Base-by-base conservation (phyloP, 2,329 filamentous ascomycete species). In the Diaporthe amygdali region DNA sequence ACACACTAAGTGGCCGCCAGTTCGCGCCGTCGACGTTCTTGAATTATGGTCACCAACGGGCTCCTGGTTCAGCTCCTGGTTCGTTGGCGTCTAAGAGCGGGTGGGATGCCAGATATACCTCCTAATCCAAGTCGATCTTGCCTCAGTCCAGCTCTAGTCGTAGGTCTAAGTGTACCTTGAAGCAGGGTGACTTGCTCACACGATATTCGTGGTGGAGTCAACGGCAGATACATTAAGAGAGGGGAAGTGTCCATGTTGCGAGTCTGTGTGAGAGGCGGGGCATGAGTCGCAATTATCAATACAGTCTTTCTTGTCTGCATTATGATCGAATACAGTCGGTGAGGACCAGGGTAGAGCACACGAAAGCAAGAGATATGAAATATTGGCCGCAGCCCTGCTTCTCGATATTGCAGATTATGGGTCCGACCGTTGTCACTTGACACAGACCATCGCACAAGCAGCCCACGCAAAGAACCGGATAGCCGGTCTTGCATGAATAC, bases 351-450 rank as follows among this genome's bases (percentile, higher is more conserved):
- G 66, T 55, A 59, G 34, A 64, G 44, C 34, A 64, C 59, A 51
- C 32, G 30, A 59, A 68, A 68, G 39, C 66, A 59, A 59, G 52
- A 49, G 41, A 68, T 44, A 68, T 68, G 66, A 68, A 68, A 68
- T 68, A 68, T 68, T 59, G 66, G 66, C 66, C 37, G 27, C 39
- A 56, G 41, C 25, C 66, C 55, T 56, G 52, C 41, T 27, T 44
- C 17, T 59, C 39, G 52, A 56, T 49, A 64, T 64, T 64, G 59
- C 44, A 64, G 41, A 64, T 64, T 64, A 49, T 37, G 44, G 32
- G 44, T 54, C 52, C 39, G 32, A 56, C 52, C 66, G 46, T 49
- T 59, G 66, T 68, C 68, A 66, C 56, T 71, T 70, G 39, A 71
- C 55, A 68, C 15, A 25, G 49, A 44, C 41, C 55, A 25, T 41